phyloP scores from a whole-genome alignment of 164 flowering plant species.

The Echeveria elegans region DNA sequence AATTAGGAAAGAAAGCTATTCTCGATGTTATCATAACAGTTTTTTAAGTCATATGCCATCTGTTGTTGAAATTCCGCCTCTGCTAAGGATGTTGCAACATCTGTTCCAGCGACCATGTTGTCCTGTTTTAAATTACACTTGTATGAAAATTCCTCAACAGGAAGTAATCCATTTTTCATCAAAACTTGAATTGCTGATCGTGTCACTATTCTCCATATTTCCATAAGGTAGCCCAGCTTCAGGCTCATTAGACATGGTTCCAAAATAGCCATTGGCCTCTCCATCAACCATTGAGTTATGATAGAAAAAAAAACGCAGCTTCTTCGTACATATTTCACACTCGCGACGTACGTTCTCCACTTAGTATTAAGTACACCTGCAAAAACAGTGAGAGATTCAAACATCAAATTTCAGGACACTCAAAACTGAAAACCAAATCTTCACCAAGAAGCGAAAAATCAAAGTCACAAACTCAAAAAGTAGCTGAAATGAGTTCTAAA shows the following conservation, averaged over 20 bases:
- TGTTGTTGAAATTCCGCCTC: constrained; percentile 26
- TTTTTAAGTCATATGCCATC: constrained; percentile 18
- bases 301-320: constrained; percentile 29
- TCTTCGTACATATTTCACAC: not conserved
- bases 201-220: constrained; percentile 7
- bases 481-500: no score
- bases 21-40: constrained; percentile 11
- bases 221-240: constrained; percentile 4
- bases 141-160: constrained; percentile 26
- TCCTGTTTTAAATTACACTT: constrained; percentile 12
- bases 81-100: constrained; percentile 13
- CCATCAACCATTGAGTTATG: constrained; percentile 19
- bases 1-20: constrained; percentile 25
- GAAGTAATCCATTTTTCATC: constrained; percentile 21
- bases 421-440: no score
- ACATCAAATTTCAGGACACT: no score
- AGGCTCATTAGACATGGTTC: not conserved
- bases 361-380: not conserved
- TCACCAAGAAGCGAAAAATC: no score
- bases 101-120: not conserved
- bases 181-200: constrained; percentile 15
- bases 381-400: not conserved
- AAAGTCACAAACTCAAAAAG: not conserved
- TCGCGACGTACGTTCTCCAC: not conserved
- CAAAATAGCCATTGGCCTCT: constrained; percentile 13